phyloP scores from a whole-genome alignment of 176 grass and related monocot genomes.

The Hordeum marinum region DNA sequence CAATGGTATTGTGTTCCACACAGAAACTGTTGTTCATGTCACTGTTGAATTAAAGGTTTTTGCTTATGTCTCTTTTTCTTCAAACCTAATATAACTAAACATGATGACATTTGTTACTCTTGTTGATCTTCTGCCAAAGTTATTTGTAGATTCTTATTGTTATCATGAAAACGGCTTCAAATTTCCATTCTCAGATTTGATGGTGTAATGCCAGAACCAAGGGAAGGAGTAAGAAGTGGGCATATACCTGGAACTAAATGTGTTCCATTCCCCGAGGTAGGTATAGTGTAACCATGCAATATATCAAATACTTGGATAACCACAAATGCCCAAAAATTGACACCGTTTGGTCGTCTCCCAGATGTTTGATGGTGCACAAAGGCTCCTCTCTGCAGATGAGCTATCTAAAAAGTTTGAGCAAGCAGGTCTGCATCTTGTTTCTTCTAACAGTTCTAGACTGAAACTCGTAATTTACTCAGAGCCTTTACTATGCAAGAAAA shows the following conservation, averaged over 20 bases:
- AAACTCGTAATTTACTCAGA: background rate
- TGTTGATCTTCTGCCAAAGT: background rate
- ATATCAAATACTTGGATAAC: constrained; percentile 17
- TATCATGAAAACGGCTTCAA: background rate
- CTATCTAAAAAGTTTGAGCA: constrained; percentile 59
- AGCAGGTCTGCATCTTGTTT: constrained; percentile 52
- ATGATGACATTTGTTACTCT: background rate
- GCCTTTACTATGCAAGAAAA: constrained; percentile 12
- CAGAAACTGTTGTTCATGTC: background rate
- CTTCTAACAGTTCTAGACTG: background rate
- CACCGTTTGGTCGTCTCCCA: constrained; percentile 16
- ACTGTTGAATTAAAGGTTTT: background rate
- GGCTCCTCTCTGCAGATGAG: constrained; percentile 57
- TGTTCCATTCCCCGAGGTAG: constrained; percentile 72
- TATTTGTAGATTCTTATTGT: background rate
- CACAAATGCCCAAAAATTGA: constrained; percentile 22
- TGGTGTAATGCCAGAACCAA: constrained; percentile 85
- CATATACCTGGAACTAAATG: constrained; percentile 81
- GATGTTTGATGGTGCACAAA: constrained; percentile 71
- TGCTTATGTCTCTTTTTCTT: background rate
- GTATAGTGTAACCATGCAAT: constrained; percentile 13
- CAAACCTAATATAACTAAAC: background rate
- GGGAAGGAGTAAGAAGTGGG: constrained; percentile 78
- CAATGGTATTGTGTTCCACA: background rate
- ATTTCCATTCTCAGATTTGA: constrained; percentile 61